Conservation (phyloP, 176 grass and related monocot species). For the Oryza longistaminata region DNA sequence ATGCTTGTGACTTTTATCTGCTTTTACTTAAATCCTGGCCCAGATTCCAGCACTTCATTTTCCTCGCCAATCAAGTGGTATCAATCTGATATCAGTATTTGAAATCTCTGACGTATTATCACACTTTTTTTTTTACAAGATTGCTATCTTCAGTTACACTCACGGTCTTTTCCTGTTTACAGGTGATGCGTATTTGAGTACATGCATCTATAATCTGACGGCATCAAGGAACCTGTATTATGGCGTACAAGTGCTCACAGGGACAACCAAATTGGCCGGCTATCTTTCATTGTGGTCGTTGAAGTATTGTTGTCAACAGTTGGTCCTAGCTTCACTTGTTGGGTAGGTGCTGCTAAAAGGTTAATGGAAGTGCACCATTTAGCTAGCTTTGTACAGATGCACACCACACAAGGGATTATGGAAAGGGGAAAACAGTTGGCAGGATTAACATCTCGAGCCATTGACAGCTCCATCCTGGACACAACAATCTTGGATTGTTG, state of each 20-base stretch:
- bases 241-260: conserved; percentile 43
- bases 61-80: conserved; percentile 16
- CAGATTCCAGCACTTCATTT: conserved; percentile 37
- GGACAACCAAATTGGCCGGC: conserved; percentile 55
- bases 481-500: conserved; percentile 45
- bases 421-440: conserved; percentile 45
- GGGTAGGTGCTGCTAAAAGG: conserved; percentile 44
- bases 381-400: conserved; percentile 48
- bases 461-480: conserved; percentile 42
- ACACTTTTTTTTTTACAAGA: conserved; percentile 15
- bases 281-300: conserved; percentile 51
- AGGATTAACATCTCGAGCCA: conserved; percentile 41
- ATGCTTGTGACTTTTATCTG: conserved; percentile 24
- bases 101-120: conserved; percentile 4
- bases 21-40: conserved; percentile 34
- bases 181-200: conserved; percentile 7
- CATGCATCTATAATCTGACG: neutral
- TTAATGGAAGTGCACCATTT: conserved; percentile 45
- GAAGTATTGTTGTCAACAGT: conserved; percentile 61
- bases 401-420: conserved; percentile 44
- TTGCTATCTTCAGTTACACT: conserved; percentile 32
- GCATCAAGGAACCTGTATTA: conserved; percentile 28
- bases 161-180: conserved; percentile 15
- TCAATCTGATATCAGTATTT: conserved; percentile 17
- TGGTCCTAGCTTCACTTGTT: conserved; percentile 56